Evolutionary conservation across 148 eudicot genomes (phyloP).

Genomic region (Euryodendron excelsum): DNA sequence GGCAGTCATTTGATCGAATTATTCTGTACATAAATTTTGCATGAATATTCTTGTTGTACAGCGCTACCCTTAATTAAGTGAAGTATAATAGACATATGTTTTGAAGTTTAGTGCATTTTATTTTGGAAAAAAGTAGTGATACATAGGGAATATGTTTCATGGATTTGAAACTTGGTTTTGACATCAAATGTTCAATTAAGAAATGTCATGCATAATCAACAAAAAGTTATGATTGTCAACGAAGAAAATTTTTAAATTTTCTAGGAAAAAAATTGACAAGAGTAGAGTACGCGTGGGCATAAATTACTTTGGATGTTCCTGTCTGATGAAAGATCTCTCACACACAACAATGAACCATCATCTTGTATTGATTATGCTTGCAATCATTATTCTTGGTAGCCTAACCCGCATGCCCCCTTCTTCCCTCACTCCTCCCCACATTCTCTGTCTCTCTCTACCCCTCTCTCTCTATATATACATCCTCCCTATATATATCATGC

Average conservation of each 20-base stretch:
- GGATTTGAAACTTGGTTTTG: too few species aligned
- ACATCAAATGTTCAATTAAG: too few species aligned
- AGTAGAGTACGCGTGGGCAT: slow-evolving; percentile 35
- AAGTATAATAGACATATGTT: too few species aligned
- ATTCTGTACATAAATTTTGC: too few species aligned
- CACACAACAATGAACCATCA: slow-evolving; percentile 20
- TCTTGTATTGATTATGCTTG: slow-evolving; percentile 58
- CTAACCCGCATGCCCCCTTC: slow-evolving; percentile 57
- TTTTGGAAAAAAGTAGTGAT: too few species aligned
- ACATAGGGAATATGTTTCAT: too few species aligned
- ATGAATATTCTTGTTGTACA: too few species aligned
- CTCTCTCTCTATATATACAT: slow-evolving; percentile 27
- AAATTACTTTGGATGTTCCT: slow-evolving; percentile 32
- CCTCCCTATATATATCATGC: slow-evolving; percentile 7
- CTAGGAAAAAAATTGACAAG: neutral
- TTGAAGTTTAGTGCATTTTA: too few species aligned
- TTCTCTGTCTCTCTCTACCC: neutral
- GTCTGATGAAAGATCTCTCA: slow-evolving; percentile 26
- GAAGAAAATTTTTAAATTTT: neutral
- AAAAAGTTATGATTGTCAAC: neutral
- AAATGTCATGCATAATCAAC: too few species aligned
- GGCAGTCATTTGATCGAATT: too few species aligned
- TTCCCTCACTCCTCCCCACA: slow-evolving; percentile 15
- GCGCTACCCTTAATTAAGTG: too few species aligned
- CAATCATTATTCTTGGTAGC: slow-evolving; percentile 67